A percentile compares a stretch with the other conserved stretches of the same genome.
Conservation (phyloP, 495 filamentous ascomycete species). For the Penicillium daleae region DNA sequence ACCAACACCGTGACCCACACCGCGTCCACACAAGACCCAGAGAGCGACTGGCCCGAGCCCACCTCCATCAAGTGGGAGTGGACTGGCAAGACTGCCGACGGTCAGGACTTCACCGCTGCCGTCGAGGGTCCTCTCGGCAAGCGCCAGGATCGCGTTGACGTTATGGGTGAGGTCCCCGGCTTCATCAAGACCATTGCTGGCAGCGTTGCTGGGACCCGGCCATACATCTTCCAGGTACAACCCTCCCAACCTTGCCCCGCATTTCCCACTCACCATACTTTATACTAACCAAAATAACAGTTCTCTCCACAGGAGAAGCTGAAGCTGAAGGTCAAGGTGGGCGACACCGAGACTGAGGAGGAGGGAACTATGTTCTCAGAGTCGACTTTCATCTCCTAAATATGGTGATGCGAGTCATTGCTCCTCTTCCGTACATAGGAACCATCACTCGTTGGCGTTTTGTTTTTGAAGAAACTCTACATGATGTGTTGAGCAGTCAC, state of each 20-base stretch:
- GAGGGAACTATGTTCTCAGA: constrained; percentile 79
- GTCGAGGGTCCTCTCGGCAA: constrained; percentile 71
- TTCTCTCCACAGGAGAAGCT: constrained; percentile 66
- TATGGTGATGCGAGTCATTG: constrained; percentile 1
- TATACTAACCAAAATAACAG: constrained; percentile 39
- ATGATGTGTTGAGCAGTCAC: constrained; percentile 26
- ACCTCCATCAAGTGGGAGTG: constrained; percentile 74
- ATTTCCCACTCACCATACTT: neutral
- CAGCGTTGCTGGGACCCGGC: constrained; percentile 84
- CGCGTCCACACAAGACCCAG: constrained; percentile 66
- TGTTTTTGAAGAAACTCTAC: constrained; percentile 28
- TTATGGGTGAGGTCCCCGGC: constrained; percentile 93
- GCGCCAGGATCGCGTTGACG: constrained; percentile 82
- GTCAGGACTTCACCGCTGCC: constrained; percentile 66
- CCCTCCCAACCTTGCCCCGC: neutral
- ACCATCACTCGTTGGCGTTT: constrained; percentile 23
- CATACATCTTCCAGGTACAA: constrained; percentile 93
- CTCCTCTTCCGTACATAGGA: constrained; percentile 40
- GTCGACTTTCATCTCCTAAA: constrained; percentile 86
- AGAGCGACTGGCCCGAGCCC: constrained; percentile 90
- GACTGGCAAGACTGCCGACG: constrained; percentile 78
- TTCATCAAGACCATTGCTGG: constrained; percentile 94
- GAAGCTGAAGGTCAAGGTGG: constrained; percentile 79
- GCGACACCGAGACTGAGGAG: constrained; percentile 74
- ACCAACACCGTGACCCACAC: constrained; percentile 67